phyloP scores from a whole-genome alignment of 1,284 basidiomycete genomes.

The Sphagnurus paluster region DNA sequence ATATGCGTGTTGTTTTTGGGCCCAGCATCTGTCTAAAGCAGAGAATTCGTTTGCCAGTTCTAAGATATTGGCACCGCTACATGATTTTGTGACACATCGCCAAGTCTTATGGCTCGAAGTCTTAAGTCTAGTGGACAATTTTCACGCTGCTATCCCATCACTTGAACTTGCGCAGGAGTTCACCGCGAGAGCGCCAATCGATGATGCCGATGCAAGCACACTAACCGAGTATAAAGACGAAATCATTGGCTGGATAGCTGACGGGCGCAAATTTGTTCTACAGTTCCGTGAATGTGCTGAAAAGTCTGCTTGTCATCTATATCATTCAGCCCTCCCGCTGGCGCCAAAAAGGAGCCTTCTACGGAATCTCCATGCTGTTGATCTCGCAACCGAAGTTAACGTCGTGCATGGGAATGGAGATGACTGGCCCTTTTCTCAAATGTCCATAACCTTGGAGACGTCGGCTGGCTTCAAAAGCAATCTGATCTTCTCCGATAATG shows the following conservation, averaged over 20 bases:
- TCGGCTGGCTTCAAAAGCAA: not conserved
- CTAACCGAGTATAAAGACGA: no score
- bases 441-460: not conserved
- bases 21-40: not conserved
- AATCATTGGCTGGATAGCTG: no score
- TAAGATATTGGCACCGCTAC: not conserved
- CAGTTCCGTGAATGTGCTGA: conserved; percentile 1
- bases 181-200: no score
- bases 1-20: conserved; percentile 11
- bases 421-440: not conserved
- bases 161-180: no score
- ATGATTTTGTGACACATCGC: not conserved
- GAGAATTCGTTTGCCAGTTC: not conserved
- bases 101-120: conserved; percentile 3
- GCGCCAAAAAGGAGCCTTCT: conserved; percentile 27
- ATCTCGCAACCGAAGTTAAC: conserved; percentile 2
- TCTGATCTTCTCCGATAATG: not conserved
- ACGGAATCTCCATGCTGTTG: not conserved
- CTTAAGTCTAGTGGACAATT: conserved; percentile 1
- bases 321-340: conserved; percentile 6
- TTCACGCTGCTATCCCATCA: not conserved
- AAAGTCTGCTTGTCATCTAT: conserved; percentile 5
- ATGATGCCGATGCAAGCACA: no score
- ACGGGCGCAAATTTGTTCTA: conserved; percentile 1
- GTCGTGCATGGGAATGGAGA: not conserved